Conservation (phyloP, 768 basidiomycete species). For the Russula lepida region DNA sequence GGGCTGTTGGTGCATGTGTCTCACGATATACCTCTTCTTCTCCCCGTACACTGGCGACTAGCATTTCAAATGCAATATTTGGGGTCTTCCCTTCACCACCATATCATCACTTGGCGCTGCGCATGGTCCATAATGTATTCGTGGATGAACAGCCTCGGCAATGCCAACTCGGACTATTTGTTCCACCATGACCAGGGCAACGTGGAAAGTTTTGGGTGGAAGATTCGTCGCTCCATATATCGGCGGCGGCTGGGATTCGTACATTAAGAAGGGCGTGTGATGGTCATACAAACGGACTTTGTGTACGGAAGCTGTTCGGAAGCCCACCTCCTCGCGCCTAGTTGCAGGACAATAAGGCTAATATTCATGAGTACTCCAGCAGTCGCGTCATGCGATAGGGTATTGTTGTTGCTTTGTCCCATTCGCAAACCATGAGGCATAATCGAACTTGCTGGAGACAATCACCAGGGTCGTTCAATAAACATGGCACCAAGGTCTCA, state of each 20-base stretch:
- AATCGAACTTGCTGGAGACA: not conserved
- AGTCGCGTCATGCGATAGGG: not conserved
- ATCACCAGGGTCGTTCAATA: not conserved
- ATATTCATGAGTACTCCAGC: not conserved
- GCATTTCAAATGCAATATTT: slow-evolving; percentile 9
- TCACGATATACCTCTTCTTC: not conserved
- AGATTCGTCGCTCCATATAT: not conserved
- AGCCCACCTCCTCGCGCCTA: not conserved
- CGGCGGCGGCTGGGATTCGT: not conserved
- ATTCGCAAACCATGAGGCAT: slow-evolving; percentile 3
- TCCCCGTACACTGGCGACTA: not conserved
- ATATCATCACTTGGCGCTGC: not conserved
- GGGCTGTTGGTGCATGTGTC: not conserved
- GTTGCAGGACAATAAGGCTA: not conserved
- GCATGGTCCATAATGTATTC: not conserved
- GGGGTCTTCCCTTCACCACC: not conserved
- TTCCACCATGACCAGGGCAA: not conserved
- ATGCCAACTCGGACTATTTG: not conserved
- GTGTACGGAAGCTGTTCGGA: not conserved
- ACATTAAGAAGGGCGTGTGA: not conserved
- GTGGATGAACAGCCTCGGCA: not conserved
- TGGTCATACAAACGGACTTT: not conserved
- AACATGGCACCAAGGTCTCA: not conserved
- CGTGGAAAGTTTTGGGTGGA: not conserved
- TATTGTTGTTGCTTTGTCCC: not conserved